Base-by-base conservation (phyloP, 2,329 filamentous ascomycete genomes). In the Magnaporthiopsis incrustans region DNA sequence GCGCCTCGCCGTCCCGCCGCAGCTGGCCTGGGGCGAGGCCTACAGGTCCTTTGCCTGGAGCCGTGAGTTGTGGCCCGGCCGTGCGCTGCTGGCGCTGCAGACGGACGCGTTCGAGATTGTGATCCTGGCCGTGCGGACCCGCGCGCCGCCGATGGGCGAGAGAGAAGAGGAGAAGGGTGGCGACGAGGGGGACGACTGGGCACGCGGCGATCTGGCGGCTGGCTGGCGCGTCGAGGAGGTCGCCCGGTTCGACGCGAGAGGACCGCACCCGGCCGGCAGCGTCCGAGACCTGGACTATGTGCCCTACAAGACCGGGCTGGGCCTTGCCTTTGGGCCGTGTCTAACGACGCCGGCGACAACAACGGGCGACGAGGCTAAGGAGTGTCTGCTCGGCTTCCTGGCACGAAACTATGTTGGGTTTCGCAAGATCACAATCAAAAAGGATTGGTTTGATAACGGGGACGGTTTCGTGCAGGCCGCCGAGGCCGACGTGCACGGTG, bases 271-370 rank as follows among this genome's bases (percentile, higher is more conserved):
- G 5, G 64, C 66, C 25, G 62, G 66, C 1, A 69, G 75, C 63
- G 75, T 78, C 67, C 70, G 74, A 26, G 81, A 86, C 64, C 78
- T 80, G 0, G 80, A 85, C 62, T 84, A 77, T 63, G 73, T 77
- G 3, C 80, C 82, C 2, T 75, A 72, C 33, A 77, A 76, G 7
- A 83, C 80, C 5, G 78, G 79, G 0, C 85, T 82, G 64, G 78
- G 79, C 3, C 69, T 86, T 3, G 79, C 74, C 68, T 86, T 82
- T 80, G 81, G 82, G 33, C 82, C 83, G 0, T 86, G 83, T 83
- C 65, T 79, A 2, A 70, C 73, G 2, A 69, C 68, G 0, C 35
- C 35, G 35, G 35, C 35, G 35, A 18, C 35, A 1, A 14, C 35
- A 14, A 14, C 14, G 35, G 71, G 71, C 1, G 73, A 70, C 69